These are phyloP conservation scores for Asterella californica DNA, from an alignment of 225 moss, liverwort and hornwort genomes.

Conservation along the genomic window DNA sequence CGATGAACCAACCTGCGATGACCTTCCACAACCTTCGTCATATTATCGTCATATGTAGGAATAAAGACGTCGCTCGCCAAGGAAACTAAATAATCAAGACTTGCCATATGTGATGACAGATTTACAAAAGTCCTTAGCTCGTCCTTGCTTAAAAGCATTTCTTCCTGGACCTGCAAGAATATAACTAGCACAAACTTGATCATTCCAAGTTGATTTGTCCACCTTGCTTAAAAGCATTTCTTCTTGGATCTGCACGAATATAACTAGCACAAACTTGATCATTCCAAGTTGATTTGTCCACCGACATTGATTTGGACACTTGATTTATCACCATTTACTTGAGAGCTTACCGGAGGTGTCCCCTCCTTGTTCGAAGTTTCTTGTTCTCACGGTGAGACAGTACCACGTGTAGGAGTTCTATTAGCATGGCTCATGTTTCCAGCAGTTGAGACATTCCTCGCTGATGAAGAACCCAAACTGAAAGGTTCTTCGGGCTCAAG, in stretches of 20 bases:
- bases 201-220: too few relatives aligned
- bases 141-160: slow-evolving; percentile 51
- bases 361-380: too few relatives aligned
- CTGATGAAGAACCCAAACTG: too few relatives aligned
- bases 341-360: not conserved
- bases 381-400: too few relatives aligned
- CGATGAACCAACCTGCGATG: slow-evolving; percentile 53
- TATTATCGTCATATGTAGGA: slow-evolving; percentile 70
- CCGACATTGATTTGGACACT: not conserved
- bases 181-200: too few relatives aligned
- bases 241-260: too few relatives aligned
- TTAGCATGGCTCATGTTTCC: too few relatives aligned
- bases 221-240: too few relatives aligned
- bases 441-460: too few relatives aligned
- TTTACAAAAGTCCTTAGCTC: slow-evolving; percentile 57
- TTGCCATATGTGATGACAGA: slow-evolving; percentile 67
- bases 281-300: not conserved
- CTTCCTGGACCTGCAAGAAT: slow-evolving; percentile 55
- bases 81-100: slow-evolving; percentile 63
- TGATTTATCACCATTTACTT: not conserved
- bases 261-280: too few relatives aligned
- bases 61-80: slow-evolving; percentile 67
- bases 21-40: slow-evolving; percentile 78
- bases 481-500: too few relatives aligned
- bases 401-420: too few relatives aligned